These are phyloP conservation scores for Artemisia argyi DNA, from an alignment of 129 eudicot species.

Conservation along the genomic window DNA sequence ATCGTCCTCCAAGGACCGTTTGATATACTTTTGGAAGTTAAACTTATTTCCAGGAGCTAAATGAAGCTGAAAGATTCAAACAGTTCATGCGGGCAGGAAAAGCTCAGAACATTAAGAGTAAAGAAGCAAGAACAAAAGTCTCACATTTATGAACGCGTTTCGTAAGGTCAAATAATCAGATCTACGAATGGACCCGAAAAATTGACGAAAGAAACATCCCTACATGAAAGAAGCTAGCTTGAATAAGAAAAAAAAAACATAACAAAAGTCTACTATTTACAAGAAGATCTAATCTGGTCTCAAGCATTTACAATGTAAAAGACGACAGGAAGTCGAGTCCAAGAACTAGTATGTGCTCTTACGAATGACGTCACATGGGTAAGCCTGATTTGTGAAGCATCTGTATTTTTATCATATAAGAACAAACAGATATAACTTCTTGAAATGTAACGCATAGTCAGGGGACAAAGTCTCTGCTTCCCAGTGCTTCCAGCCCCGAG, in stretches of 20 bases:
- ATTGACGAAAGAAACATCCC: constrained; percentile 90
- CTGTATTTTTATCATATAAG: constrained; percentile 33
- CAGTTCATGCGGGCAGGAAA: not conserved
- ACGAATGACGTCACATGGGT: constrained; percentile 83
- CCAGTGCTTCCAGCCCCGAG: not conserved
- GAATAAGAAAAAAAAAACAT: not conserved
- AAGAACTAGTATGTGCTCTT: constrained; percentile 68
- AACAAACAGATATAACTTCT: no score
- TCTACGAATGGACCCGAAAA: constrained; percentile 66
- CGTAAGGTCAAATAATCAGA: constrained; percentile 87
- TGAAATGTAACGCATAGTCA: not conserved
- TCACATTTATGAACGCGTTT: constrained; percentile 80
- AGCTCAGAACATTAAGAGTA: not conserved
- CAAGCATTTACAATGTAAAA: constrained; percentile 24
- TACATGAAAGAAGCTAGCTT: constrained; percentile 30
- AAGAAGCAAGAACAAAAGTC: constrained; percentile 20
- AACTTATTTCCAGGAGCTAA: constrained; percentile 79
- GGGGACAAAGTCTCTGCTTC: not conserved
- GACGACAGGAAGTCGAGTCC: constrained; percentile 63
- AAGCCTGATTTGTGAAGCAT: constrained; percentile 82
- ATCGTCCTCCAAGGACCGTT: constrained; percentile 92
- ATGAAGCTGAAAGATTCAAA: constrained; percentile 54
- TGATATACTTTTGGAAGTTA: constrained; percentile 88
- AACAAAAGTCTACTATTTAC: not conserved
- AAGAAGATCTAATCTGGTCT: not conserved